phyloP scores from a whole-genome alignment of 768 basidiomycete genomes.

The Boletus huronensis region DNA sequence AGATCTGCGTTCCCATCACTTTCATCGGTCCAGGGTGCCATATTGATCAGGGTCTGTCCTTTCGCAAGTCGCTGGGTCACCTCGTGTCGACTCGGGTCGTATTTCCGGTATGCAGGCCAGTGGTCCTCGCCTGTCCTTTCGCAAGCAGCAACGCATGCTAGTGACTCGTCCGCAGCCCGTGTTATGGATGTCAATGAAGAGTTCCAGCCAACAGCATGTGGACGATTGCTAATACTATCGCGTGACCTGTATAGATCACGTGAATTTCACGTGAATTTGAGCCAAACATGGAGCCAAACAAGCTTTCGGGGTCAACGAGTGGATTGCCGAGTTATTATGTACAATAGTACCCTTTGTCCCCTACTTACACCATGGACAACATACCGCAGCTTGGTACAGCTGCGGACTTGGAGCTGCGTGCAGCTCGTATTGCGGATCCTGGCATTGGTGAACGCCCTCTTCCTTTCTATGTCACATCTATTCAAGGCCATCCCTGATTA shows the following conservation, averaged over 20 bases:
- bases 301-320: slow-evolving; percentile 26
- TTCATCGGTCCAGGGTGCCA: background rate
- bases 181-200: too few species aligned
- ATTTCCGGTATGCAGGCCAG: too few species aligned
- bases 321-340: background rate
- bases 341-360: background rate
- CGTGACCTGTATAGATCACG: slow-evolving; percentile 11
- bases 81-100: too few species aligned
- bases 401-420: slow-evolving; percentile 66
- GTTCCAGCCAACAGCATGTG: too few species aligned
- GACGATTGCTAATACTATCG: too few species aligned
- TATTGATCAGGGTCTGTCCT: too few species aligned
- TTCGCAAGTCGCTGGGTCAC: too few species aligned
- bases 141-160: too few species aligned
- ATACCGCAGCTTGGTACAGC: slow-evolving; percentile 42
- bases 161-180: too few species aligned
- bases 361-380: slow-evolving; percentile 37
- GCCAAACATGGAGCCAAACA: slow-evolving; percentile 34
- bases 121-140: too few species aligned
- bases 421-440: slow-evolving; percentile 72
- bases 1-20: background rate
- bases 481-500: slow-evolving; percentile 26
- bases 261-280: slow-evolving; percentile 29
- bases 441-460: slow-evolving; percentile 50
- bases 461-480: background rate